Evolutionary conservation across 257 asterid genomes (phyloP).

Genomic region (Solanum corneliomulleri): DNA sequence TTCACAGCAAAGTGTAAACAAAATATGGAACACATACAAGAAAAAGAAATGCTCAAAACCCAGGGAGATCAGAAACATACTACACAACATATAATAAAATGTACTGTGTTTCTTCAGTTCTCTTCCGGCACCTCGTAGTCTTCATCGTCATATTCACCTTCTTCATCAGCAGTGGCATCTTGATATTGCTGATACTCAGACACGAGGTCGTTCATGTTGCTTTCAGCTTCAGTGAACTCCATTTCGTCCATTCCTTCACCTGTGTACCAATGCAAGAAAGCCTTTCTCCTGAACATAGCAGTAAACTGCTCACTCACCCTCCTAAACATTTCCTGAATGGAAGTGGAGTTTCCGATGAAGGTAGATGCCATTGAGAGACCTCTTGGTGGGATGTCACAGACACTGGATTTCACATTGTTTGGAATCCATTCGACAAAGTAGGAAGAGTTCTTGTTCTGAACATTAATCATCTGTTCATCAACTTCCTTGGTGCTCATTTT

Average conservation of each 20-base stretch:
- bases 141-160: conserved; percentile 59
- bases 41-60: neutral
- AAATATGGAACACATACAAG: neutral
- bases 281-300: conserved; percentile 90
- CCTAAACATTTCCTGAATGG: conserved; percentile 88
- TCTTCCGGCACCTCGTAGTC: conserved; percentile 23
- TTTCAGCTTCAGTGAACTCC: conserved; percentile 89
- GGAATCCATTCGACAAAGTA: conserved; percentile 92
- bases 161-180: conserved; percentile 91
- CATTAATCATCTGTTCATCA: conserved; percentile 82
- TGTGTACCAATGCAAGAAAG: conserved; percentile 90
- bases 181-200: conserved; percentile 92
- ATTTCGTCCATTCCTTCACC: conserved; percentile 88
- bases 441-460: conserved; percentile 79
- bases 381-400: conserved; percentile 83
- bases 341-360: conserved; percentile 78
- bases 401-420: conserved; percentile 84
- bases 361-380: conserved; percentile 87
- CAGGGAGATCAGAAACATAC: neutral
- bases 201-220: conserved; percentile 84
- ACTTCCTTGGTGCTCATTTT: conserved; percentile 91
- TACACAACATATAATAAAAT: neutral
- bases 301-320: conserved; percentile 89
- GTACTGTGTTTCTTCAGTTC: neutral
- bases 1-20: neutral